Evolutionary conservation across 805 yeast species (phyloP).

Genomic region (Ogataea pignaliae): DNA sequence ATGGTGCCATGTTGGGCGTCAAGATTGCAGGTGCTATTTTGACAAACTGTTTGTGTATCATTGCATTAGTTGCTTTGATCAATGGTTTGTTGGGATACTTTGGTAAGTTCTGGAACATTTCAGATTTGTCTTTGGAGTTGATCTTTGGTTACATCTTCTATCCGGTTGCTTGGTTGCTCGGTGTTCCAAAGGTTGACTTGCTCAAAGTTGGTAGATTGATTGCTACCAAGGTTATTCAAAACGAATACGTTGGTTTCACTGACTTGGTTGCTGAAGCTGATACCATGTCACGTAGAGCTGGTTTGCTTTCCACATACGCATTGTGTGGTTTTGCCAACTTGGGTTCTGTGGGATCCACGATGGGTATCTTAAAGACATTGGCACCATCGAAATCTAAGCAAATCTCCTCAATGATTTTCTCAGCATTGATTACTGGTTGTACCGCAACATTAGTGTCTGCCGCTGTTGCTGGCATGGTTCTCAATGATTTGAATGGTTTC

Average conservation of each 20-base stretch:
- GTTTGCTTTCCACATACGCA: slow-evolving; percentile 55
- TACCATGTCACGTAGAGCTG: slow-evolving; percentile 44
- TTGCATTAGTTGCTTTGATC: slow-evolving; percentile 51
- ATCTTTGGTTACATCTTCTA: slow-evolving; percentile 55
- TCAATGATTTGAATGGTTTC: slow-evolving; percentile 40
- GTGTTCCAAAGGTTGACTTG: slow-evolving; percentile 50
- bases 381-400: slow-evolving; percentile 48
- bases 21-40: slow-evolving; percentile 52
- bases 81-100: slow-evolving; percentile 57
- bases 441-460: slow-evolving; percentile 49
- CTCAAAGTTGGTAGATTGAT: slow-evolving; percentile 46
- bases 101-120: slow-evolving; percentile 59
- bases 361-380: slow-evolving; percentile 55
- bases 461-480: slow-evolving; percentile 51
- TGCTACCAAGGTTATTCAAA: slow-evolving; percentile 55
- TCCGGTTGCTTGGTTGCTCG: slow-evolving; percentile 57
- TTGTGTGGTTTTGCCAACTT: slow-evolving; percentile 61
- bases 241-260: slow-evolving; percentile 54
- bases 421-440: slow-evolving; percentile 50
- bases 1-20: slow-evolving; percentile 52
- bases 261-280: slow-evolving; percentile 28
- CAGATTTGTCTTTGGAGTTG: slow-evolving; percentile 45
- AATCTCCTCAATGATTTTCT: slow-evolving; percentile 40
- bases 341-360: slow-evolving; percentile 57
- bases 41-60: slow-evolving; percentile 57